Evolutionary conservation across 371 early-diverging fungal species (phyloP).

Genomic region (Mortierella sp.): DNA sequence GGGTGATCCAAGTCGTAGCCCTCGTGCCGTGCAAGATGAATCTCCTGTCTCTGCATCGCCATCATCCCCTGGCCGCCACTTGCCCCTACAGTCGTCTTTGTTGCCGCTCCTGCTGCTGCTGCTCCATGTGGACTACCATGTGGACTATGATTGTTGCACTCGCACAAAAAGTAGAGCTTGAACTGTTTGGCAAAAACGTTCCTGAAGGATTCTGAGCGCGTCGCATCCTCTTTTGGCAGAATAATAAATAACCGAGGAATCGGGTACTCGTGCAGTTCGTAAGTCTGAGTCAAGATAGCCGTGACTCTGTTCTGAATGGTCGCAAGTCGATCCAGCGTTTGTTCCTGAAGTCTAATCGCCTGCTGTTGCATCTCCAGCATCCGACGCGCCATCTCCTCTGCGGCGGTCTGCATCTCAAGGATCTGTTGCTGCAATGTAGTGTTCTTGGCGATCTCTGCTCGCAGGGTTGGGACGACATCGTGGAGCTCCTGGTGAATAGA

Average conservation of each 20-base stretch:
- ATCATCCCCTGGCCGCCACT: neutral
- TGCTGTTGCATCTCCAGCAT: conserved; percentile 24
- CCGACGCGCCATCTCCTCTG: neutral
- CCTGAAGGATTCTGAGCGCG: neutral
- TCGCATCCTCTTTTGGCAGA: conserved; percentile 15
- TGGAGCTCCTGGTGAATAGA: conserved; percentile 5
- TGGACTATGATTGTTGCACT: conserved; percentile 32
- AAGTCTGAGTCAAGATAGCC: conserved; percentile 16
- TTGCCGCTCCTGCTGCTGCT: neutral
- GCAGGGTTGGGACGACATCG: neutral
- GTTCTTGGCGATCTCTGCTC: neutral
- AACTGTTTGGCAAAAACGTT: conserved; percentile 27
- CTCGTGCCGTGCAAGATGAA: conserved; percentile 44
- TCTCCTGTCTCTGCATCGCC: conserved; percentile 12
- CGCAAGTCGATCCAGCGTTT: conserved; percentile 16
- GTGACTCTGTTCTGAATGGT: neutral
- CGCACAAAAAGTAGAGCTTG: conserved; percentile 41
- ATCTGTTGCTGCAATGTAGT: conserved; percentile 5
- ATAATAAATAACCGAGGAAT: conserved; percentile 35
- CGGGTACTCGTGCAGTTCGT: conserved; percentile 24
- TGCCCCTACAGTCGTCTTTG: neutral
- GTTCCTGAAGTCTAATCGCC: conserved; percentile 6
- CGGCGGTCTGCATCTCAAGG: conserved; percentile 11
- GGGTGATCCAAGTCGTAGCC: conserved; percentile 41
- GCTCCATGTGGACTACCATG: too few relatives aligned